phyloP scores from a whole-genome alignment of 1,284 basidiomycete genomes.

The Ceratorhiza oryzae-sativae region DNA sequence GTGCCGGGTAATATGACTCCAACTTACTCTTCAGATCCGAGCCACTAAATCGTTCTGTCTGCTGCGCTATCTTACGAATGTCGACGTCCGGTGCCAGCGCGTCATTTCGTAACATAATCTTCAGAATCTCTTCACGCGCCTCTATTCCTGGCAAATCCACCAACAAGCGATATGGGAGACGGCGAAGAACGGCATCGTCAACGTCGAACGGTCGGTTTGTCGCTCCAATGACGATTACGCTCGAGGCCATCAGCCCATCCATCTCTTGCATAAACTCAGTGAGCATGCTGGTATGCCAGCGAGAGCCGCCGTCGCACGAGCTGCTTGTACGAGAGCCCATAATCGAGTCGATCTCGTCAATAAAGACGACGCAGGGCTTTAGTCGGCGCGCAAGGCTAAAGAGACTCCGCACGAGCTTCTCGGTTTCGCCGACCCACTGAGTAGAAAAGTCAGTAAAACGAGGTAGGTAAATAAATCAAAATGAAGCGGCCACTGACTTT shows the following conservation, averaged over 20 bases:
- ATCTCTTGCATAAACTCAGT: slow-evolving; percentile 68
- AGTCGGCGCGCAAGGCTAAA: slow-evolving; percentile 50
- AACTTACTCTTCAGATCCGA: slow-evolving; percentile 91
- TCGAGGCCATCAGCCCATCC: slow-evolving; percentile 32
- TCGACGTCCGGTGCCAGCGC: slow-evolving; percentile 70
- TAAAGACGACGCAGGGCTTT: slow-evolving; percentile 35
- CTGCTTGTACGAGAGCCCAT: slow-evolving; percentile 14
- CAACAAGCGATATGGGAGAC: slow-evolving; percentile 31
- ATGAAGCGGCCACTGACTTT: slow-evolving; percentile 66
- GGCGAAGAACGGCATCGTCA: slow-evolving; percentile 35
- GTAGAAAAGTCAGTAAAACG: slow-evolving; percentile 74
- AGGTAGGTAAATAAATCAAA: neutral
- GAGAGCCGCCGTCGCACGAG: neutral
- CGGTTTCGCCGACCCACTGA: slow-evolving; percentile 96
- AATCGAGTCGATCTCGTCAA: slow-evolving; percentile 37
- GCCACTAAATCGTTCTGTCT: slow-evolving; percentile 87
- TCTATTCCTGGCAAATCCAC: slow-evolving; percentile 25
- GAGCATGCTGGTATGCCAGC: slow-evolving; percentile 75
- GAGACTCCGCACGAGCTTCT: slow-evolving; percentile 90
- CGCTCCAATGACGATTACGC: slow-evolving; percentile 27
- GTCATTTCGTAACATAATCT: slow-evolving; percentile 64
- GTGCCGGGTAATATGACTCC: neutral
- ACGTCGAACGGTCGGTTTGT: slow-evolving; percentile 38
- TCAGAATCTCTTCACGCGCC: slow-evolving; percentile 32
- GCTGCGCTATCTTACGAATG: slow-evolving; percentile 66